Evolutionary conservation across 805 yeast species (phyloP), one percentile per base, ranked within the genome.

Genomic region (Monosporozyma yasuniensis): DNA sequence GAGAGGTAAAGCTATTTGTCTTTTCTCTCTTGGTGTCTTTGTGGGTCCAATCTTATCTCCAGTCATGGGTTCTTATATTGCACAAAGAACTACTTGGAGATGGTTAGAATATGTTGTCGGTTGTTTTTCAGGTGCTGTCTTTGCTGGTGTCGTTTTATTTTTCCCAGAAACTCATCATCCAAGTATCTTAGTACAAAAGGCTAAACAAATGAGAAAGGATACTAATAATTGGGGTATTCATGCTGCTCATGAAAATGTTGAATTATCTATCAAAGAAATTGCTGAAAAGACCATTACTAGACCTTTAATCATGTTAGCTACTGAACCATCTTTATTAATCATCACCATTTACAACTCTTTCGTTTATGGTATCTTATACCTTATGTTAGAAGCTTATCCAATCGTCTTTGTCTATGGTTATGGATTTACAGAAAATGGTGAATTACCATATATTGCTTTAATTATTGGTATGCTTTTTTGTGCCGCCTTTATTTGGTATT

Each of bases 11-110:
- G 95, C 96, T 28, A 73, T 87, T 57, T 72, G 83, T 9, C 54
- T 83, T 16, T 89, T 88, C 59, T 73, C 87, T 1, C 74, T 85
- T 70, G 79, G 83, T 44, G 87, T 87, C 34, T 84, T 86, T 56
- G 72, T 75, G 35, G 93, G 95, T 51, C 96, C 96, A 19, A 74
- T 87, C 71, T 50, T 84, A 35, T 91, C 91, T 0, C 96, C 96
- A 16, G 80, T 89, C 51, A 77, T 78, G 70, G 81, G 79, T n/a
- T 72, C 83, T 0, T 76, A 68, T 7, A 72, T 66, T 19, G 71
- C 71, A 5, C 69, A 77, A 55, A 63, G 61, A 38, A 47, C 42
- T 11, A 48, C 51, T 53, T 77, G 80, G 80, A 71, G 80, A 59
- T 78, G 76, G 74, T 62, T 74, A 22, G 51, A 48, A 42, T 51